Percentiles rank a stretch among this genome's conserved stretches.
Conservation (phyloP, 768 basidiomycete species). For the Mycena belliarum region DNA sequence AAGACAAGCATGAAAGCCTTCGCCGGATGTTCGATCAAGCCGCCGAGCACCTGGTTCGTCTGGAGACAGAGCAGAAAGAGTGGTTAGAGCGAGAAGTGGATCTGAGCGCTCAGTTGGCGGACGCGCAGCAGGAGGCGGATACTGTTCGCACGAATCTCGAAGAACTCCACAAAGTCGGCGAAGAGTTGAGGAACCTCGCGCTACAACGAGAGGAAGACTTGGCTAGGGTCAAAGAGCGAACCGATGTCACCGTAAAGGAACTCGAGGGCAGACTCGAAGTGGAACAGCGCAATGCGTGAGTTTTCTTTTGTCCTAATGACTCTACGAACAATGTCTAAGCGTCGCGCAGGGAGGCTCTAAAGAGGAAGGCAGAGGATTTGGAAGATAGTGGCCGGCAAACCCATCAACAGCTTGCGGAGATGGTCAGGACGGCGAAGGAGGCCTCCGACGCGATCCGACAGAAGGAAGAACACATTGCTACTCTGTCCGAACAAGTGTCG, state of each 20-base stretch:
- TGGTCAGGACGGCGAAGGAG: conserved; percentile 76
- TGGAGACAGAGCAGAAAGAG: conserved; percentile 75
- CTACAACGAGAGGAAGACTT: conserved; percentile 82
- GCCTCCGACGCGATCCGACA: conserved; percentile 73
- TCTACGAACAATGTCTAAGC: background rate
- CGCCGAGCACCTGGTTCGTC: conserved; percentile 78
- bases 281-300: conserved; percentile 68
- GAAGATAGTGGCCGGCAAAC: conserved; percentile 71
- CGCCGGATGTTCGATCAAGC: conserved; percentile 79
- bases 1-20: conserved; percentile 74
- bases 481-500: conserved; percentile 55
- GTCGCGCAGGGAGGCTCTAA: conserved; percentile 58
- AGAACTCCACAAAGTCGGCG: conserved; percentile 61
- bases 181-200: conserved; percentile 70
- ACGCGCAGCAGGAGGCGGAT: conserved; percentile 61
- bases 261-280: conserved; percentile 69
- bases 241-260: conserved; percentile 63
- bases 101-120: conserved; percentile 55
- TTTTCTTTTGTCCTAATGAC: conserved; percentile 5
- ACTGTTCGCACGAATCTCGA: conserved; percentile 58
- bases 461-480: conserved; percentile 71
- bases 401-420: conserved; percentile 75
- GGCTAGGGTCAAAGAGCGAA: conserved; percentile 69
- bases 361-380: conserved; percentile 56
- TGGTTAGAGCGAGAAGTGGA: conserved; percentile 68